Evolutionary conservation across 805 yeast genomes (phyloP).

Genomic region (Saturnispora diversa): DNA sequence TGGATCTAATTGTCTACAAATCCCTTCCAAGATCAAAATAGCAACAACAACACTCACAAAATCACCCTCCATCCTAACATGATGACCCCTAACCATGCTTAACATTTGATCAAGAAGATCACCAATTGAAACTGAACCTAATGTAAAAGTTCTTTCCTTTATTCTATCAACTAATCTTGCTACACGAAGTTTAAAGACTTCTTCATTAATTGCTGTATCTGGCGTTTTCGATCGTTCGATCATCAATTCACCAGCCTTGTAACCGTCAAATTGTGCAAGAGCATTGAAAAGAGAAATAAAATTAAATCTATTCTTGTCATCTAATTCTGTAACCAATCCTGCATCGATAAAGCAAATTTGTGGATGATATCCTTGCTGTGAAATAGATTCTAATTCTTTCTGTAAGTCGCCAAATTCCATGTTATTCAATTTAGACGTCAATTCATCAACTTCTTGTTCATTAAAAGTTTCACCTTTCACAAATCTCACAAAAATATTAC

Average conservation of each 20-base stretch:
- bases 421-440: slow-evolving; percentile 35
- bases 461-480: slow-evolving; percentile 34
- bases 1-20: slow-evolving; percentile 91
- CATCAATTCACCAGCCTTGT: slow-evolving; percentile 91
- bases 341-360: slow-evolving; percentile 88
- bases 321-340: slow-evolving; percentile 87
- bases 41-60: slow-evolving; percentile 94
- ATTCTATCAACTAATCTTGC: slow-evolving; percentile 75
- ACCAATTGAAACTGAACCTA: slow-evolving; percentile 88
- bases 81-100: slow-evolving; percentile 86
- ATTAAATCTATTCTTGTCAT: slow-evolving; percentile 67
- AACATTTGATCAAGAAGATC: slow-evolving; percentile 82
- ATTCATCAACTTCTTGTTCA: slow-evolving; percentile 40
- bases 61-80: slow-evolving; percentile 96
- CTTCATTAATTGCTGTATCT: slow-evolving; percentile 77
- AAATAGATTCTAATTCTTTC: slow-evolving; percentile 42
- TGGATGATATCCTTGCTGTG: slow-evolving; percentile 57
- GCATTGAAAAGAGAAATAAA: slow-evolving; percentile 87
- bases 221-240: slow-evolving; percentile 92
- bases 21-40: slow-evolving; percentile 82
- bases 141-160: slow-evolving; percentile 80
- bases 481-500: slow-evolving; percentile 65
- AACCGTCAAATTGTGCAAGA: slow-evolving; percentile 87
- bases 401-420: slow-evolving; percentile 26
- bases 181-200: slow-evolving; percentile 79